Conservation (phyloP, 1,139 yeast genomes). For the Candida anutae region DNA sequence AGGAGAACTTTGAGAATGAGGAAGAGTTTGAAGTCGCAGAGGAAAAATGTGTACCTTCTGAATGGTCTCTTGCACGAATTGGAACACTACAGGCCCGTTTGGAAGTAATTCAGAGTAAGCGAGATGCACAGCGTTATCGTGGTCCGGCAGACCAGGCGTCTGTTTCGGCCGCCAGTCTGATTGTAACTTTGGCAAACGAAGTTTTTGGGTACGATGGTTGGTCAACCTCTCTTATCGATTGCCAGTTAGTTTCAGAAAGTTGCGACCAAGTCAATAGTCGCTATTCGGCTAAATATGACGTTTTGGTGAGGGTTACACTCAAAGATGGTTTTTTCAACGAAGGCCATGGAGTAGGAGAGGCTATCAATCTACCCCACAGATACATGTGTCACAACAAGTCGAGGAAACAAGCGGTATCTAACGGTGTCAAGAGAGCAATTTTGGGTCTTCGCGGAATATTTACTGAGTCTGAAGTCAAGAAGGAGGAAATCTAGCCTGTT, state of each 20-base stretch:
- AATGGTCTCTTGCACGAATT: conserved; percentile 26
- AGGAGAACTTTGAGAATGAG: conserved; percentile 7
- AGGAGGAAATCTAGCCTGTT: too few species aligned
- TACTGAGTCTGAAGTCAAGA: conserved; percentile 13
- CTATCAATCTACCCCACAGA: conserved; percentile 26
- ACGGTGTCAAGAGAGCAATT: conserved; percentile 37
- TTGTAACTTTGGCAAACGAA: conserved; percentile 51
- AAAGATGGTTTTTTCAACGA: conserved; percentile 42
- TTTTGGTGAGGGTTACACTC: conserved; percentile 30
- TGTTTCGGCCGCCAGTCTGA: conserved; percentile 14
- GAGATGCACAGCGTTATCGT: conserved; percentile 7
- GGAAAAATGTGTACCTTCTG: conserved; percentile 3
- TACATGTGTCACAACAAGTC: conserved; percentile 33
- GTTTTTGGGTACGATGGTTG: conserved; percentile 64
- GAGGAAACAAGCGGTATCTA: conserved; percentile 47
- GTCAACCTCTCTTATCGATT: conserved; percentile 41
- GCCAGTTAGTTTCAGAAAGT: conserved; percentile 16
- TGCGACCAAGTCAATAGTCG: conserved; percentile 9
- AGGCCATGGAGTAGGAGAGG: conserved; percentile 34
- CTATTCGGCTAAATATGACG: conserved; percentile 17
- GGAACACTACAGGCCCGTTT: conserved; percentile 30
- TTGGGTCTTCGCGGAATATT: conserved; percentile 19
- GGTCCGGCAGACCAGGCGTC: conserved; percentile 5
- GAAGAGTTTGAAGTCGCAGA: conserved; percentile 1
- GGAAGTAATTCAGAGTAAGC: conserved; percentile 18